phyloP scores from a whole-genome alignment of 2,329 filamentous ascomycete species.

The Ambrosiella xylebori region DNA sequence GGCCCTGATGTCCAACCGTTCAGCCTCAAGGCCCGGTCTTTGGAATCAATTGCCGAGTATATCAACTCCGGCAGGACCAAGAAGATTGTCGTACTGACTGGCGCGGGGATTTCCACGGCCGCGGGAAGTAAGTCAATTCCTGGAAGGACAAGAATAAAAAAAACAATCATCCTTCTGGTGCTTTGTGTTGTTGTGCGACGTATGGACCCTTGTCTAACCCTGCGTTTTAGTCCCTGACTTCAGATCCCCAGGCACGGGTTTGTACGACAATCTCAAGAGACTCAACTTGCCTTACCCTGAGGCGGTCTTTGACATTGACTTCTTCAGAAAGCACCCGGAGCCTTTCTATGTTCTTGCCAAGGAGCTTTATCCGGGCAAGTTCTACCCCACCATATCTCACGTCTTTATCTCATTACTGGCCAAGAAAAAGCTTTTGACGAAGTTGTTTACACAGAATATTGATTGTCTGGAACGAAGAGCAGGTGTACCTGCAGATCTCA shows the following conservation, averaged over 20 bases:
- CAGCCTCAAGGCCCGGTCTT: constrained; percentile 48
- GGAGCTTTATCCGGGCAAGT: constrained; percentile 83
- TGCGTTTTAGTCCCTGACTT: constrained; percentile 70
- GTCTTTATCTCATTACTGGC: constrained; percentile 72
- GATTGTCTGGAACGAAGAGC: constrained; percentile 83
- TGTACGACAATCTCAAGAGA: constrained; percentile 80
- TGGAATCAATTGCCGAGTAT: constrained; percentile 62
- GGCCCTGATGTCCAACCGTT: constrained; percentile 43
- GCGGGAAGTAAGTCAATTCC: constrained; percentile 36
- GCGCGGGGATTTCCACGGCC: constrained; percentile 71
- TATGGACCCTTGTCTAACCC: background rate
- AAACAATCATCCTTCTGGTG: too few relatives aligned
- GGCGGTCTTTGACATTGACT: constrained; percentile 84
- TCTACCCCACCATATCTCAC: constrained; percentile 76
- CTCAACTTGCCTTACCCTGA: constrained; percentile 78
- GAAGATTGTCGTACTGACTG: constrained; percentile 73
- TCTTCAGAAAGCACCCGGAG: constrained; percentile 66
- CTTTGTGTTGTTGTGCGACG: background rate
- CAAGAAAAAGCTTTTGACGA: constrained; percentile 58
- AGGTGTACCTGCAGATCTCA: constrained; percentile 62
- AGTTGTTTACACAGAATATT: constrained; percentile 95
- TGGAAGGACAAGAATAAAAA: too few relatives aligned
- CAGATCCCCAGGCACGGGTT: constrained; percentile 75
- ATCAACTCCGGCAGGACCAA: constrained; percentile 52
- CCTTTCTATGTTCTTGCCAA: constrained; percentile 87